Percentiles rank a stretch among this genome's conserved stretches.
Evolutionary conservation across 257 asterid species (phyloP).

Genomic region (Ehretia macrophylla): DNA sequence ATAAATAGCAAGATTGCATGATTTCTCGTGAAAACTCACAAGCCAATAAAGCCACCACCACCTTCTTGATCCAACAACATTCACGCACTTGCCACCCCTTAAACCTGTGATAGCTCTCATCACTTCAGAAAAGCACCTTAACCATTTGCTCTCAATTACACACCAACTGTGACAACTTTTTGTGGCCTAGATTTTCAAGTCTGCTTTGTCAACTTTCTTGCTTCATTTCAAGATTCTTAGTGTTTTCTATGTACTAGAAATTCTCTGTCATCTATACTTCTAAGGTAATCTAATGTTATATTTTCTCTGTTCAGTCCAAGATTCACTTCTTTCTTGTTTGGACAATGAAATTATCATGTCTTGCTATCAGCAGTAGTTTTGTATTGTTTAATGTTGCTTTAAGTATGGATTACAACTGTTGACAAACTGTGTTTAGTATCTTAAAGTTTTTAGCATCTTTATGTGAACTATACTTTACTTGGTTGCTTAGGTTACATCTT

Average conservation of each 20-base stretch:
- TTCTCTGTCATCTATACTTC: too few species aligned
- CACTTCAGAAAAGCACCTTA: too few species aligned
- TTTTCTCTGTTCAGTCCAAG: not conserved
- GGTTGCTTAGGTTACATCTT: conserved; percentile 43
- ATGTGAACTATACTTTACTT: conserved; percentile 70
- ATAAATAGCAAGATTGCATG: conserved; percentile 34
- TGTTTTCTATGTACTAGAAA: too few species aligned
- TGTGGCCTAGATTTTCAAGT: too few species aligned
- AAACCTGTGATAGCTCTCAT: too few species aligned
- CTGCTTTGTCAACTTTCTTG: too few species aligned
- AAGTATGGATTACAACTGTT: not conserved
- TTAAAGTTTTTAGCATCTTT: conserved; percentile 27
- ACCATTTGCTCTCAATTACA: too few species aligned
- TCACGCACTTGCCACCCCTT: conserved; percentile 18
- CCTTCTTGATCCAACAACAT: conserved; percentile 13
- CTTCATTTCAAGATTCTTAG: too few species aligned
- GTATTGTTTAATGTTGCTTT: too few species aligned
- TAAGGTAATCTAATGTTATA: too few species aligned
- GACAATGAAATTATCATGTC: not conserved
- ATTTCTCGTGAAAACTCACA: conserved; percentile 70
- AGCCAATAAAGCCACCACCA: conserved; percentile 41
- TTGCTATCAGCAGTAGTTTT: not conserved
- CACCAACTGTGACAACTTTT: too few species aligned
- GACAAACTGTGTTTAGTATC: too few species aligned
- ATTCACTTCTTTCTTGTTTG: not conserved